A percentile compares a stretch with the other conserved stretches of the same genome.
Evolutionary conservation across 106 monocot genomes (phyloP).

Genomic region (Apostasia shenzhenica): DNA sequence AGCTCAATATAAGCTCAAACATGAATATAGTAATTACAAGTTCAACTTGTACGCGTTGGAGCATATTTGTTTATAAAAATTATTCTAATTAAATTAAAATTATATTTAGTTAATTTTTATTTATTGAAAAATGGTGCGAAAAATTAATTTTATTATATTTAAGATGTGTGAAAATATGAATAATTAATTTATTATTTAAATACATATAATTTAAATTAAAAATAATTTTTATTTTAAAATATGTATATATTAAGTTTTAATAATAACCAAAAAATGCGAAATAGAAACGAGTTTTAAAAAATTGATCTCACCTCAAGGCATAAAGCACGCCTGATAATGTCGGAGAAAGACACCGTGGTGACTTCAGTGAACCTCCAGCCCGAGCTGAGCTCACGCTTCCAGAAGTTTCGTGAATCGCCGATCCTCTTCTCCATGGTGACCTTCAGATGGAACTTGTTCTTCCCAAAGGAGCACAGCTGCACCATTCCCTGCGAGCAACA

Average conservation of each 20-base stretch:
- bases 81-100: no score
- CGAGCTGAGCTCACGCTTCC: constrained; percentile 23
- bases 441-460: constrained; percentile 33
- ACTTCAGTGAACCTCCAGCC: constrained; percentile 29
- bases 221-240: not conserved
- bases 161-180: no score
- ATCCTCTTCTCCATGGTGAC: constrained; percentile 18
- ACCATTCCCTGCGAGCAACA: constrained; percentile 20
- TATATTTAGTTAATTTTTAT: no score
- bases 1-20: no score
- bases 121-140: no score
- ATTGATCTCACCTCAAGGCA: constrained; percentile 27
- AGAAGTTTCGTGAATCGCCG: constrained; percentile 28
- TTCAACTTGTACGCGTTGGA: no score
- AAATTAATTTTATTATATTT: no score
- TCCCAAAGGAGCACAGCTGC: constrained; percentile 30
- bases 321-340: constrained; percentile 22
- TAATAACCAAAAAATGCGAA: not conserved
- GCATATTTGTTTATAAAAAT: no score
- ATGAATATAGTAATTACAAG: no score
- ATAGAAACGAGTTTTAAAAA: not conserved
- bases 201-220: not conserved
- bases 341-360: constrained; percentile 19
- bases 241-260: not conserved
- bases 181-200: no score